Percentiles rank a stretch among this genome's conserved stretches.
Conservation (phyloP, 371 early-diverging fungal genomes). For the Capillidium rhysosporum region DNA sequence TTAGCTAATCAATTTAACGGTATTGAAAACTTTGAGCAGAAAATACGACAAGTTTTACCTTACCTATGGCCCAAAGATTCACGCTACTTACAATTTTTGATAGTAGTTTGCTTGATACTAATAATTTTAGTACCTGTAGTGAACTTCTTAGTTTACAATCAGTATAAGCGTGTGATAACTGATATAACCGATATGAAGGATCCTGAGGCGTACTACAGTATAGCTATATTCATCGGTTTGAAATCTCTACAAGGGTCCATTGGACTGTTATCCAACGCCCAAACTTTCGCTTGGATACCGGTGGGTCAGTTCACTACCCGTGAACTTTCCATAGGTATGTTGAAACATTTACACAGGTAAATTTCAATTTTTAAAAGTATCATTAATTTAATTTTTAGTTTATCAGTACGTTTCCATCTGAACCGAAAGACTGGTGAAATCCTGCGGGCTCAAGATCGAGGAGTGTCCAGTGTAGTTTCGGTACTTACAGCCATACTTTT, state of each 20-base stretch:
- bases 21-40: background rate
- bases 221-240: conserved; percentile 34
- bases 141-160: conserved; percentile 56
- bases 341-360: conserved; percentile 54
- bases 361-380: background rate
- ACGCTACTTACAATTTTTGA: conserved; percentile 32
- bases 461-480: conserved; percentile 55
- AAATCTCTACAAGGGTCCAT: conserved; percentile 56
- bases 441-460: conserved; percentile 72
- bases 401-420: conserved; percentile 75
- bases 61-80: conserved; percentile 63
- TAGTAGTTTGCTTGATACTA: conserved; percentile 39
- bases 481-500: conserved; percentile 65
- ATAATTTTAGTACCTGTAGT: conserved; percentile 49
- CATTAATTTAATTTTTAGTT: conserved; percentile 11
- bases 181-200: background rate
- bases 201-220: background rate
- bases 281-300: conserved; percentile 75
- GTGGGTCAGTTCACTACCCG: conserved; percentile 79
- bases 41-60: conserved; percentile 36
- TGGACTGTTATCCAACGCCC: conserved; percentile 59
- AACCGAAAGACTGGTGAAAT: conserved; percentile 90
- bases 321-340: conserved; percentile 64
- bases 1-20: background rate
- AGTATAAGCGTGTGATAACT: conserved; percentile 34